Conservation (phyloP, 176 grass and related monocot species). For the Miscanthus lutarioriparius region DNA sequence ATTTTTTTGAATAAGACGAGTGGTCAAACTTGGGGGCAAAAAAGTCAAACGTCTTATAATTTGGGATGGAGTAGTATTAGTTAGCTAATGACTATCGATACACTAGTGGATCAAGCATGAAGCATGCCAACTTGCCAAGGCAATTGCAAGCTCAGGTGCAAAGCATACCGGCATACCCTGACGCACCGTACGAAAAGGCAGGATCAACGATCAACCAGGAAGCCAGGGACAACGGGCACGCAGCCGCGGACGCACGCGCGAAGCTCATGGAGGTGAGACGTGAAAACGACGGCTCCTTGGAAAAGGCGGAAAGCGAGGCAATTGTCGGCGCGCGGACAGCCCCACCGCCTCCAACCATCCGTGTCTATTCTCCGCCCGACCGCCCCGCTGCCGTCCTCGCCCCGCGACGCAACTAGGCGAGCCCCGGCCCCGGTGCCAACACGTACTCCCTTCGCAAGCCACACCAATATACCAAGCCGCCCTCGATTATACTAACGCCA, state of each 20-base stretch:
- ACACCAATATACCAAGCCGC: conserved; percentile 21
- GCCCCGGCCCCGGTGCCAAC: background rate
- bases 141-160: too few relatives aligned
- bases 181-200: too few relatives aligned
- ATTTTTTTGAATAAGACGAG: too few relatives aligned
- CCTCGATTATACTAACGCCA: conserved; percentile 32
- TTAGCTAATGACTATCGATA: too few relatives aligned
- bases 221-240: background rate
- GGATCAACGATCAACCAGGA: background rate
- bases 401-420: conserved; percentile 20
- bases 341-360: conserved; percentile 51
- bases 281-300: conserved; percentile 17
- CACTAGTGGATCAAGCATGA: too few relatives aligned
- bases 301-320: background rate
- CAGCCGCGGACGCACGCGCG: background rate
- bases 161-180: too few relatives aligned
- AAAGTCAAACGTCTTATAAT: too few relatives aligned
- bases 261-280: background rate
- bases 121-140: too few relatives aligned
- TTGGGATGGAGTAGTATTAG: too few relatives aligned
- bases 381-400: conserved; percentile 30
- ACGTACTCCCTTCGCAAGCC: conserved; percentile 17
- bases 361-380: background rate
- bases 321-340: conserved; percentile 33
- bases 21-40: too few relatives aligned